phyloP scores from a whole-genome alignment of 2,329 filamentous ascomycete species.

The Trichoderma hamatum region DNA sequence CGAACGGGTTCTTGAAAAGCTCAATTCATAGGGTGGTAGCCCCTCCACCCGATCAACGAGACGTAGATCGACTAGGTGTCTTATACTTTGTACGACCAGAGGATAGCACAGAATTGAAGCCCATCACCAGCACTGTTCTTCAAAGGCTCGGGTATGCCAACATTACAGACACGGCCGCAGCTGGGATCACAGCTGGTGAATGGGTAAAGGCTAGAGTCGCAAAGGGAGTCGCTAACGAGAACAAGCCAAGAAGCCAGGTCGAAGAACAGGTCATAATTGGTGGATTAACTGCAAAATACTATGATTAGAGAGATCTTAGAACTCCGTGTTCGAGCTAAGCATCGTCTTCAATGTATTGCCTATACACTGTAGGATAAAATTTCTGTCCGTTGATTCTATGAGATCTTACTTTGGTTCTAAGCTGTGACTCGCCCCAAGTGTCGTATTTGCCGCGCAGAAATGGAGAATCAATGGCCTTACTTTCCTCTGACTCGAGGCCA shows the following conservation, averaged over 20 bases:
- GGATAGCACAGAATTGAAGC: conserved; percentile 39
- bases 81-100: conserved; percentile 47
- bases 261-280: conserved; percentile 21
- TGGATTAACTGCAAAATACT: conserved; percentile 20
- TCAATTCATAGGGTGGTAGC: conserved; percentile 49
- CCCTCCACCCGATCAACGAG: conserved; percentile 48
- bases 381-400: conserved; percentile 52
- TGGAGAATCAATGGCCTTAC: conserved; percentile 49
- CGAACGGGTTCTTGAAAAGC: conserved; percentile 49
- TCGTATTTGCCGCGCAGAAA: conserved; percentile 55
- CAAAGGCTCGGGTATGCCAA: conserved; percentile 37
- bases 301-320: conserved; percentile 2
- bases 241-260: not conserved
- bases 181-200: conserved; percentile 22
- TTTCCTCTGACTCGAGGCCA: conserved; percentile 42
- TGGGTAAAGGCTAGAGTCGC: conserved; percentile 27
- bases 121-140: conserved; percentile 39
- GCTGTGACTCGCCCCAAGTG: conserved; percentile 58
- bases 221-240: conserved; percentile 16
- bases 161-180: not conserved
- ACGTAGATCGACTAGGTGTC: conserved; percentile 52
- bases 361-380: conserved; percentile 53
- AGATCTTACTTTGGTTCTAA: conserved; percentile 57
- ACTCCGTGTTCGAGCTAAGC: not conserved
- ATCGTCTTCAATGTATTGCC: conserved; percentile 49